Conservation (phyloP, 768 basidiomycete species). For the Mycena capillaripes region DNA sequence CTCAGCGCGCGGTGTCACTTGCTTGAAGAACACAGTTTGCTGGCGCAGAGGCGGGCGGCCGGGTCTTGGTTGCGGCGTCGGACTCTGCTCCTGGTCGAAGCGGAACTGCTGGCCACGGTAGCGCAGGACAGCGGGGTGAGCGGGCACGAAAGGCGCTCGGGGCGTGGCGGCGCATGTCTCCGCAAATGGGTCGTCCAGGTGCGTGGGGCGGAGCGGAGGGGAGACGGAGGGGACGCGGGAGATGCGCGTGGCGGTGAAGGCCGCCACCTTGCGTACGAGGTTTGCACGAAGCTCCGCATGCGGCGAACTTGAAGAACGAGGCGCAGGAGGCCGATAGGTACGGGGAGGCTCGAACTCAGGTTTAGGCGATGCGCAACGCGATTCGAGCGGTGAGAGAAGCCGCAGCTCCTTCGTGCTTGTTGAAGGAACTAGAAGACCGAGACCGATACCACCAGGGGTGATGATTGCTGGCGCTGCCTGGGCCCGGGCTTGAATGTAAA, state of each 20-base stretch:
- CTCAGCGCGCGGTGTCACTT: not conserved
- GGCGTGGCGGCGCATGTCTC: not conserved
- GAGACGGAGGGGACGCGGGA: not conserved
- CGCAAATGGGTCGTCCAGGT: conserved; percentile 17
- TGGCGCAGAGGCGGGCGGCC: conserved; percentile 29
- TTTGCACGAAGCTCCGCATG: conserved; percentile 23
- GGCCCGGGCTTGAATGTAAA: not conserved
- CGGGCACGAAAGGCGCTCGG: conserved; percentile 5
- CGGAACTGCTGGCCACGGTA: conserved; percentile 22
- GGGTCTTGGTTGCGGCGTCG: conserved; percentile 17
- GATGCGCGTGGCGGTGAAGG: conserved; percentile 32
- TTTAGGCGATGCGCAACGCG: conserved; percentile 10
- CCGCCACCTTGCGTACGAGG: conserved; percentile 20
- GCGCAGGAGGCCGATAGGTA: not conserved
- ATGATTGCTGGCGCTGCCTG: not conserved
- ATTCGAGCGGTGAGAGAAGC: conserved; percentile 20
- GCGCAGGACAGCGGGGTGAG: conserved; percentile 9
- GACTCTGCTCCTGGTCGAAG: conserved; percentile 28
- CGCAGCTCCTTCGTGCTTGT: not conserved
- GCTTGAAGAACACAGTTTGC: conserved; percentile 32
- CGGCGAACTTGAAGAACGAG: not conserved
- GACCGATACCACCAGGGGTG: not conserved
- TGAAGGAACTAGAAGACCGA: conserved; percentile 16
- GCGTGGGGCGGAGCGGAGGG: not conserved
- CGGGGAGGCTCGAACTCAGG: not conserved